Conservation (phyloP, 192 early-diverging fungal species). For the Kappamyces sp. region DNA sequence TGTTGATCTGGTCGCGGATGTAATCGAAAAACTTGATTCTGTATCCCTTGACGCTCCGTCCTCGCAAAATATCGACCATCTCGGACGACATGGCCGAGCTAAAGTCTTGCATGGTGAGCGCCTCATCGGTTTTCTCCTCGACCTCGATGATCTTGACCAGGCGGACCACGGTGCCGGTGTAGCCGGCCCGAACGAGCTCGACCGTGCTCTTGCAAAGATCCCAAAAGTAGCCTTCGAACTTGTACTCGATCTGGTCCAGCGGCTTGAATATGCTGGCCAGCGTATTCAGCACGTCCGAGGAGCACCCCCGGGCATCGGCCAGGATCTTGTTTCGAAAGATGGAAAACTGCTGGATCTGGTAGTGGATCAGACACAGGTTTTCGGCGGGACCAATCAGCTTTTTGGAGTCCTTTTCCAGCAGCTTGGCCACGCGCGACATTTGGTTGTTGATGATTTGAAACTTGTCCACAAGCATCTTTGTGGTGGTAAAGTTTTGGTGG, state of each 20-base stretch:
- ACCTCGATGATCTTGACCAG: slow-evolving; percentile 91
- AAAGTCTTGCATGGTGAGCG: slow-evolving; percentile 38
- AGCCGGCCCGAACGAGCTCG: slow-evolving; percentile 65
- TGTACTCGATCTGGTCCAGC: slow-evolving; percentile 70
- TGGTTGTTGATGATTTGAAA: slow-evolving; percentile 84
- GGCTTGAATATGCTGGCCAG: slow-evolving; percentile 80
- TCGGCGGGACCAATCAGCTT: slow-evolving; percentile 64
- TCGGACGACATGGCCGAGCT: slow-evolving; percentile 10
- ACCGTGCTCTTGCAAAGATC: slow-evolving; percentile 70
- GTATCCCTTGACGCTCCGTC: slow-evolving; percentile 61
- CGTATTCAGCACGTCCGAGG: slow-evolving; percentile 75
- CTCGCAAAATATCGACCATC: not conserved
- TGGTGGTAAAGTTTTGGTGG: slow-evolving; percentile 91
- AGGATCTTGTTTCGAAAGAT: slow-evolving; percentile 63
- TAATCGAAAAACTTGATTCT: slow-evolving; percentile 76
- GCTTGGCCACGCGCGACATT: slow-evolving; percentile 60
- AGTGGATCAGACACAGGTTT: slow-evolving; percentile 83
- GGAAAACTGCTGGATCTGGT: slow-evolving; percentile 78
- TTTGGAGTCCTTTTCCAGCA: slow-evolving; percentile 63
- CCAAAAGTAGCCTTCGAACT: slow-evolving; percentile 89
- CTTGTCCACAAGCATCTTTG: slow-evolving; percentile 76
- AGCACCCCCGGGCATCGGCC: slow-evolving; percentile 46
- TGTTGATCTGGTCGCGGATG: slow-evolving; percentile 60
- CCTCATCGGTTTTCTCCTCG: slow-evolving; percentile 86
- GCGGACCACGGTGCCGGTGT: slow-evolving; percentile 70